phyloP scores from a whole-genome alignment of 148 eudicot genomes.

The Camellia granthamiana region DNA sequence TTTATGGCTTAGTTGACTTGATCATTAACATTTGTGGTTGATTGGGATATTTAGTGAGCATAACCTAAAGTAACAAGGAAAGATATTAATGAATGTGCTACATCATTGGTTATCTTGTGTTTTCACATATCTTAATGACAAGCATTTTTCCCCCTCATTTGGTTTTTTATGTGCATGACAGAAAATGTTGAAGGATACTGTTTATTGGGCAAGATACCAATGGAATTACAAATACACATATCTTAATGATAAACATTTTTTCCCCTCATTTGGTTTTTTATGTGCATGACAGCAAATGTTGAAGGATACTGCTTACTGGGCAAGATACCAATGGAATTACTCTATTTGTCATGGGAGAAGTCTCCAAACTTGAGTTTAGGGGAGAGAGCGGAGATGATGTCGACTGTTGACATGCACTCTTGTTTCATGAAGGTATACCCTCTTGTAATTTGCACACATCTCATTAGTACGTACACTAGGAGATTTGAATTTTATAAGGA shows the following conservation, averaged over 20 bases:
- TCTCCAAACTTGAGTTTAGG: slow-evolving; percentile 60
- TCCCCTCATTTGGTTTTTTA: slow-evolving; percentile 16
- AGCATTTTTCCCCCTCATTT: neutral
- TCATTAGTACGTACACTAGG: neutral
- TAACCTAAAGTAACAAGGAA: neutral
- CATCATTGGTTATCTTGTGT: neutral
- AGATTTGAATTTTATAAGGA: neutral
- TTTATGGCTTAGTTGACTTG: neutral
- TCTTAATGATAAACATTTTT: neutral
- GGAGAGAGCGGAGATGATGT: slow-evolving; percentile 66
- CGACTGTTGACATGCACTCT: slow-evolving; percentile 65
- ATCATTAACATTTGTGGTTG: neutral
- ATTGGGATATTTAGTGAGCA: neutral
- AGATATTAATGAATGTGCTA: neutral
- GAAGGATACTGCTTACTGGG: slow-evolving; percentile 76
- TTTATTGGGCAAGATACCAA: slow-evolving; percentile 72
- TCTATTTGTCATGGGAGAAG: slow-evolving; percentile 69
- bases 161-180: slow-evolving; percentile 22
- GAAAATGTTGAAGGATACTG: slow-evolving; percentile 61
- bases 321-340: slow-evolving; percentile 69
- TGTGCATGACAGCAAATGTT: slow-evolving; percentile 41
- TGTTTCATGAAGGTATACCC: slow-evolving; percentile 64
- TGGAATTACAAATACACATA: slow-evolving; percentile 38
- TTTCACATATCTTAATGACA: neutral
- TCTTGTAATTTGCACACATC: neutral